phyloP scores from a whole-genome alignment of 495 filamentous ascomycete species.

The Aspergillus indologenus region DNA sequence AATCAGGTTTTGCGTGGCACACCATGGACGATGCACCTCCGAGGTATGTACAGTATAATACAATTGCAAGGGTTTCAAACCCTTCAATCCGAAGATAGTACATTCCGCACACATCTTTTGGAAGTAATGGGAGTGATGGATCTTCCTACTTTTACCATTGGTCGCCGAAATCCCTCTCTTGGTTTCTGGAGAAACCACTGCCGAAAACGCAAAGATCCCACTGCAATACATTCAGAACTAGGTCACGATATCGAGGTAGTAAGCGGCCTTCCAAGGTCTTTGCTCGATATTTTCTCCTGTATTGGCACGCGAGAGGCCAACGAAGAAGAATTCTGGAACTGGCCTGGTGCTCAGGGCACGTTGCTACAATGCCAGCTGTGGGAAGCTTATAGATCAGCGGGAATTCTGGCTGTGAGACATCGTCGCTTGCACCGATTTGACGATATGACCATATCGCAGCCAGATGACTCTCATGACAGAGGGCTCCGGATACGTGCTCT shows the following conservation, averaged over 20 bases:
- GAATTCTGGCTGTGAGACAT: slow-evolving; percentile 24
- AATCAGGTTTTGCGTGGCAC: slow-evolving; percentile 32
- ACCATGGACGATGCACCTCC: slow-evolving; percentile 40
- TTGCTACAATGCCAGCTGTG: slow-evolving; percentile 35
- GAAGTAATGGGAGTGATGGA: slow-evolving; percentile 43
- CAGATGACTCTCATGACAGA: neutral
- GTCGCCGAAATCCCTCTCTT: slow-evolving; percentile 27
- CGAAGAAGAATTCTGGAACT: slow-evolving; percentile 36
- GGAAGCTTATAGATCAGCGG: slow-evolving; percentile 36
- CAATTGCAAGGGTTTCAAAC: slow-evolving; percentile 20
- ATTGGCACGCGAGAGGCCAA: slow-evolving; percentile 24
- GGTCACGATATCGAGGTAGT: slow-evolving; percentile 26
- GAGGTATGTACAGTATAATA: slow-evolving; percentile 37
- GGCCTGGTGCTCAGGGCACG: slow-evolving; percentile 30
- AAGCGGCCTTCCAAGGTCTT: slow-evolving; percentile 30
- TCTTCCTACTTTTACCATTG: slow-evolving; percentile 28
- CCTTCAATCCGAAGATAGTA: neutral
- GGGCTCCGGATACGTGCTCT: slow-evolving; percentile 9
- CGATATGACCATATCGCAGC: neutral
- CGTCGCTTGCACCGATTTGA: neutral
- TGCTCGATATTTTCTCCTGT: slow-evolving; percentile 32
- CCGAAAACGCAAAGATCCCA: slow-evolving; percentile 14
- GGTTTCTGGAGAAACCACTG: slow-evolving; percentile 35
- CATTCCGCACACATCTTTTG: slow-evolving; percentile 29
- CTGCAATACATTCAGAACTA: neutral